These are phyloP conservation scores for Paramecium tetraurelia DNA, from an alignment of 73 alveolate species.

Conservation along the genomic window DNA sequence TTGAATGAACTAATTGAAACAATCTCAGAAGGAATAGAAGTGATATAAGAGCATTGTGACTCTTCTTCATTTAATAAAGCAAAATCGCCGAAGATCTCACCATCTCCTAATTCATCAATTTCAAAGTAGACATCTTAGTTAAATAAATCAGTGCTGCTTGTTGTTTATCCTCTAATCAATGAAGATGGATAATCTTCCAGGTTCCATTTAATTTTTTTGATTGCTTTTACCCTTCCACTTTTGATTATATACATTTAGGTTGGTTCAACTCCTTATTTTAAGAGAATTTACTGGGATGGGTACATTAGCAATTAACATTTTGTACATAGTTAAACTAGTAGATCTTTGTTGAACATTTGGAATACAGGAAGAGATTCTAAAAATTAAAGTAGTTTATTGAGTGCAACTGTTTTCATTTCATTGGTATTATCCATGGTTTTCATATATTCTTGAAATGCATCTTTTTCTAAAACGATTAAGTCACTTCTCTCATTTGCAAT, in stretches of 20 bases:
- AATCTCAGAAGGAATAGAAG: conserved; percentile 57
- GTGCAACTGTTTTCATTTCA: conserved; percentile 37
- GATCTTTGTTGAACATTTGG: conserved; percentile 32
- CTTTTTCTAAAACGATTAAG: conserved; percentile 58
- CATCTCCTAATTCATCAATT: conserved; percentile 56
- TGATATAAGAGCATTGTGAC: conserved; percentile 41
- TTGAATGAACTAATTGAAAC: conserved; percentile 51
- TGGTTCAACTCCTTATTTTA: conserved; percentile 40
- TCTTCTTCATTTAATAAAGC: conserved; percentile 36
- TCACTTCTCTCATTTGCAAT: conserved; percentile 59
- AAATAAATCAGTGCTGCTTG: not conserved
- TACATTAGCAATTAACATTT: not conserved
- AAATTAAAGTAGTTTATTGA: not conserved
- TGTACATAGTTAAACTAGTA: not conserved
- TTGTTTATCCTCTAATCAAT: not conserved
- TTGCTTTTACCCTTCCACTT: conserved; percentile 47
- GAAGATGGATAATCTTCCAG: not conserved
- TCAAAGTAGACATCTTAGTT: conserved; percentile 7
- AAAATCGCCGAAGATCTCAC: conserved; percentile 55
- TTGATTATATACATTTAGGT: not conserved
- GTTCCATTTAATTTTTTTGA: conserved; percentile 18
- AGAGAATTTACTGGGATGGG: not conserved
- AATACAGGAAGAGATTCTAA: conserved; percentile 48
- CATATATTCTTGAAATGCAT: conserved; percentile 53
- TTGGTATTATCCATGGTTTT: not conserved